These are phyloP conservation scores for Microbotryomycetes sp. DNA, from an alignment of 1,284 basidiomycete species.

Conservation along the genomic window DNA sequence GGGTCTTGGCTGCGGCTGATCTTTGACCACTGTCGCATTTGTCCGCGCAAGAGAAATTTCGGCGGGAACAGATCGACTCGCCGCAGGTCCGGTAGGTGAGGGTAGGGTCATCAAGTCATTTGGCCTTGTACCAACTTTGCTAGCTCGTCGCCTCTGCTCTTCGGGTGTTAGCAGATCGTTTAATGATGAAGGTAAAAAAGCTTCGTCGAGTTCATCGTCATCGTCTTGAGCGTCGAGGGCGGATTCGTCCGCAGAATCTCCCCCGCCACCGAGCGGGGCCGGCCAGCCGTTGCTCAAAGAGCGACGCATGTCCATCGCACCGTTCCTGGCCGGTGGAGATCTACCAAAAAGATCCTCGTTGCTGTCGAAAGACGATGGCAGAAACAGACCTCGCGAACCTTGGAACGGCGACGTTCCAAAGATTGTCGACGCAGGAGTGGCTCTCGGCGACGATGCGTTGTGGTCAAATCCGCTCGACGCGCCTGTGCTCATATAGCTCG, in stretches of 20 bases:
- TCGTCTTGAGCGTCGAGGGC: conserved; percentile 46
- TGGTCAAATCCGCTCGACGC: not conserved
- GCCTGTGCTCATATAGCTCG: conserved; percentile 7
- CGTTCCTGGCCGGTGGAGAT: conserved; percentile 16
- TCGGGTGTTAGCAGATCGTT: conserved; percentile 80
- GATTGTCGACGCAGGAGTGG: conserved; percentile 59
- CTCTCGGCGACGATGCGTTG: conserved; percentile 2
- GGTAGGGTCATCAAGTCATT: conserved; percentile 33
- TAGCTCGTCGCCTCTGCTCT: conserved; percentile 68
- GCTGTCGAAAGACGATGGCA: conserved; percentile 37
- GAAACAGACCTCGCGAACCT: conserved; percentile 55
- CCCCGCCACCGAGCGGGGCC: not conserved
- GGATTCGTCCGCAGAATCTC: conserved; percentile 20
- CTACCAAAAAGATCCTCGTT: conserved; percentile 25
- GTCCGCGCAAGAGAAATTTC: conserved; percentile 8
- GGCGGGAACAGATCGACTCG: conserved; percentile 21
- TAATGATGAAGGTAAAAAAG: conserved; percentile 69
- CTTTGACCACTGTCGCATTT: not conserved
- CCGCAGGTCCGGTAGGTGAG: no score
- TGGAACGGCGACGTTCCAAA: conserved; percentile 48
- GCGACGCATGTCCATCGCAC: not conserved
- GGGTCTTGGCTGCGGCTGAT: not conserved
- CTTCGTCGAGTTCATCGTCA: conserved; percentile 42
- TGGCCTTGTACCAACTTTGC: conserved; percentile 52
- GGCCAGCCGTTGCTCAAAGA: not conserved